Evolutionary conservation across 2,329 filamentous ascomycete genomes (phyloP), one percentile per base, ranked within the genome.

Genomic region (Raffaelea deltoideospora): DNA sequence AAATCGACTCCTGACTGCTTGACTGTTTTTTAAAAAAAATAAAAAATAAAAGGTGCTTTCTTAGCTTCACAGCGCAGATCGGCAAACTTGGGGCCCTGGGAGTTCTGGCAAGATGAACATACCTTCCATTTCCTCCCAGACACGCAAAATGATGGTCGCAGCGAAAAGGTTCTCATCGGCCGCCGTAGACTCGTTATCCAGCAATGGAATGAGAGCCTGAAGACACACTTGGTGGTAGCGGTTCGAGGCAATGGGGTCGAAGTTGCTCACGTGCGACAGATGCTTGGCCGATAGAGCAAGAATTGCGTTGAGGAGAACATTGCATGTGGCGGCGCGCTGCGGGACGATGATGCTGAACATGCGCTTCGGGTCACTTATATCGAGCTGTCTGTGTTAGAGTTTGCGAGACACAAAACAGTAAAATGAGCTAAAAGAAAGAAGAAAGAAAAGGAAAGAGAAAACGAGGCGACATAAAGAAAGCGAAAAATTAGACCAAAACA

Each of bases 321-420:
- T 63, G 36, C 61, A 70, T 2, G 53, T 58, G 11, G 59, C 59
- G 4, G 71, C 67, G 17, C 65, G 56, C 37, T 65, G 58, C 0
- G 71, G 71, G 0, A 75, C 69, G 6, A 67, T 54, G 0, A 60
- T 56, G 37, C 66, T 63, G 44, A 76, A 76, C 40, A 70, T 67
- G 15, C 50, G 48, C 2, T 43, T 40, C 5, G 53, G 51, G 31
- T 64, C 60, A 32, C 59, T 63, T 2, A 61, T 45, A 37, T 64
- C 60, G 34, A 64, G 59, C 60, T 63, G 32, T 14, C 6, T n/a
- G 6, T 14, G 30, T 31, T 18, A 31, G 15, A n/a, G n/a, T n/a
- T n/a, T n/a, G n/a, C n/a, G n/a, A n/a, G n/a, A n/a, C n/a, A n/a
- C n/a, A n/a, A n/a, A n/a, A n/a, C n/a, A 28, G 31, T 7, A 18